Base-by-base conservation (phyloP, 805 yeast genomes). In the Wickerhamiella siamensis region DNA sequence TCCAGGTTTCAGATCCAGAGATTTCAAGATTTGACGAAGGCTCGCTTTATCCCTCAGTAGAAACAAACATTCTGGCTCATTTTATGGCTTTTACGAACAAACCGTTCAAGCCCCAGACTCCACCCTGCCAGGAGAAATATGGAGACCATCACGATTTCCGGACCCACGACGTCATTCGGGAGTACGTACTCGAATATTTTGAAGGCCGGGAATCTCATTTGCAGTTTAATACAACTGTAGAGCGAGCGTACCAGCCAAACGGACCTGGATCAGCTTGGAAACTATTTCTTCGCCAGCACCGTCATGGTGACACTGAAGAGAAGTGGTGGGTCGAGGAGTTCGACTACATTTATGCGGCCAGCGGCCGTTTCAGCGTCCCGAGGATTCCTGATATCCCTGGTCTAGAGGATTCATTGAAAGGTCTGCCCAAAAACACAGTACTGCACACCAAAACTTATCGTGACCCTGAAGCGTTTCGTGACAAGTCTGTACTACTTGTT, bases 371-470 rank as follows among this genome's bases (percentile, higher is more conserved):
- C 41, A 48, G 51, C 36, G 51, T 51, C 9, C 58, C 59, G 45
- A 47, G 51, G 16, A 41, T 54, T 31, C 62, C 62, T 6, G 47
- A 42, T 10, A 50, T 51, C 20, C 50, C 50, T 6, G 63, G 63
- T 4, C 35, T 51, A 4, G 47, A 50, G 2, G 44, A 45, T 21
- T 43, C 44, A 2, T 22, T 35, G 2, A 18, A 15, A n/a, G 6
- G n/a, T 18, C 24, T 31, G 4, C 61, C 55, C 24, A 43, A 51
- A 33, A 64, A 66, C 17, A 41, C 47, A 5, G 38, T 54, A 10
- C 36, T 59, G 16, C 66, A 61, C 42, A 51, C 60, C 4, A 54
- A 62, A 21, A 48, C 48, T 15, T 61, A 62, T 60, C 54, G 62
- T 34, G 48, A 45, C 12, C 48, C 45, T 6, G 45, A 46, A 29